Conservation (phyloP, 2,329 filamentous ascomycete genomes). For the Ambrosiella beaveri region DNA sequence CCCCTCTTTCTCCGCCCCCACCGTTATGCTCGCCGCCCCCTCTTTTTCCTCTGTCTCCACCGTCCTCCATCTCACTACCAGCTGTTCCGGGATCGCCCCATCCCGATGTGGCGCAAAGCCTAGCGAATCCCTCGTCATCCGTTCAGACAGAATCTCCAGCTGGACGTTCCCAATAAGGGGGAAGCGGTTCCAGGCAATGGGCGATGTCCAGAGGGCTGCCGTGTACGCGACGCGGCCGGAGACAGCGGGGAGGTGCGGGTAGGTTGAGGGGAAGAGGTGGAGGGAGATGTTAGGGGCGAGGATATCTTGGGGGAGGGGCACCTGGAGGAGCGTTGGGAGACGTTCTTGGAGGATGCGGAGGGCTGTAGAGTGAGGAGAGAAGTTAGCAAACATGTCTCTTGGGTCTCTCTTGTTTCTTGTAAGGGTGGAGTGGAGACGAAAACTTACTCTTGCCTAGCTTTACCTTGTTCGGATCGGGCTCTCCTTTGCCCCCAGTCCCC, state of each 20-base stretch:
- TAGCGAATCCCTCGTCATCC: conserved; percentile 51
- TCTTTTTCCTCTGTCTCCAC: conserved; percentile 17
- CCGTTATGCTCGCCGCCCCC: conserved; percentile 21
- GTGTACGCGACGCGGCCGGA: conserved; percentile 80
- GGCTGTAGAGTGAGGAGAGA: conserved; percentile 24
- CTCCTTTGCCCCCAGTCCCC: conserved; percentile 1
- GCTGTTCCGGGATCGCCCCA: conserved; percentile 53
- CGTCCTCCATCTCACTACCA: conserved; percentile 73
- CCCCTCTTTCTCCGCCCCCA: conserved; percentile 26
- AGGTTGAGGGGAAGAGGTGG: conserved; percentile 56
- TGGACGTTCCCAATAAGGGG: conserved; percentile 82
- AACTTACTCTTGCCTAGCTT: conserved; percentile 46
- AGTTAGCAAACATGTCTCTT: background rate
- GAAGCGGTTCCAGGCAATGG: conserved; percentile 85
- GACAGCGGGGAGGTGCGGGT: conserved; percentile 81
- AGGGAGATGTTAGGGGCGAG: conserved; percentile 58
- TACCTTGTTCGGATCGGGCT: conserved; percentile 37
- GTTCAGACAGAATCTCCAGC: conserved; percentile 74
- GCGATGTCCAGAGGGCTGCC: conserved; percentile 87
- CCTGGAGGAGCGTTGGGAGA: conserved; percentile 49
- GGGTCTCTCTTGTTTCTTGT: too few relatives aligned
- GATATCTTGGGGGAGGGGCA: conserved; percentile 54
- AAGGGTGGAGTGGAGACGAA: background rate
- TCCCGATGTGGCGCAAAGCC: conserved; percentile 30
- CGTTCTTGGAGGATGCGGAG: conserved; percentile 47